phyloP scores from a whole-genome alignment of 257 asterid genomes.

The Nyctanthes arbortristis region DNA sequence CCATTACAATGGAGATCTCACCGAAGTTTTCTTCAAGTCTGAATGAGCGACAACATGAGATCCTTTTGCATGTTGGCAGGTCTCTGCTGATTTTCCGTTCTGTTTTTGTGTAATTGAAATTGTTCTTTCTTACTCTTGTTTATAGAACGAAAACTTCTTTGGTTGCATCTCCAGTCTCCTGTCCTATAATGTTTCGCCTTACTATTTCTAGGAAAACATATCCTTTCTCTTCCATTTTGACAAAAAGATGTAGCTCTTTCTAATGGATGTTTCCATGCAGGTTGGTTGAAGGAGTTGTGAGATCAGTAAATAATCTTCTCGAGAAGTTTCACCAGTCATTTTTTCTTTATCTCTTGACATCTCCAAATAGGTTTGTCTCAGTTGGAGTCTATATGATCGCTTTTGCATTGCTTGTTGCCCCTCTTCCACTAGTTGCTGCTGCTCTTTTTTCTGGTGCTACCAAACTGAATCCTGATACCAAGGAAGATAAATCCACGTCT shows the following conservation, averaged over 20 bases:
- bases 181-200: conserved; percentile 2
- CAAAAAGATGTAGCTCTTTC: background rate
- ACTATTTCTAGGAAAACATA: conserved; percentile 5
- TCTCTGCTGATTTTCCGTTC: conserved; percentile 28
- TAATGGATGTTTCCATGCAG: conserved; percentile 46
- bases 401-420: conserved; percentile 79
- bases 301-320: conserved; percentile 89
- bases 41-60: conserved; percentile 40
- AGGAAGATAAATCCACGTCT: conserved; percentile 28
- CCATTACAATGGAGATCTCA: conserved; percentile 84
- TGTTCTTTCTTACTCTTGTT: background rate
- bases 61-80: conserved; percentile 84
- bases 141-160: background rate
- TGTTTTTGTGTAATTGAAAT: background rate
- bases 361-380: conserved; percentile 78
- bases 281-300: conserved; percentile 84
- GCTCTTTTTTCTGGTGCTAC: conserved; percentile 65
- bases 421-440: conserved; percentile 90
- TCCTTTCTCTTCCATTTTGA: conserved; percentile 1
- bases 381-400: conserved; percentile 96
- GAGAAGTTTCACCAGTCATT: conserved; percentile 98
- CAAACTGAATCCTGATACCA: conserved; percentile 20
- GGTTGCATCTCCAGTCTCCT: background rate
- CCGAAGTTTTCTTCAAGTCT: conserved; percentile 53
- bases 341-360: conserved; percentile 83